Base-by-base conservation (phyloP, 2,329 filamentous ascomycete species). In the Diaporthe eres region DNA sequence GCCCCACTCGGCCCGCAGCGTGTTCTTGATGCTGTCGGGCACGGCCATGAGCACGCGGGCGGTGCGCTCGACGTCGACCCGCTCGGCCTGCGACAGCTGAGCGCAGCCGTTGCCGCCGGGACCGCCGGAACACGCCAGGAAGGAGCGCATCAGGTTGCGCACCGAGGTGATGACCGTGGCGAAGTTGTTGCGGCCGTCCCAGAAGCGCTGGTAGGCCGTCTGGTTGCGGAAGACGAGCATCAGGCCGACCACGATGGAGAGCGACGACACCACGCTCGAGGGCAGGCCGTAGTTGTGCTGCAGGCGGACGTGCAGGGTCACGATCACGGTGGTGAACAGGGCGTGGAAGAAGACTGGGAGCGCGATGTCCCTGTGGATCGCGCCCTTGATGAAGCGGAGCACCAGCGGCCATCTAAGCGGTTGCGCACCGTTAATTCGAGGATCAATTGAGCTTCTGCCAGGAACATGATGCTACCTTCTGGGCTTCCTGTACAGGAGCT, bases 161-260 rank as follows among this genome's bases (percentile, higher is more conserved):
- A 73, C 71, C 1, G 44, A 55, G 37, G 71, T 73, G 25, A 73
- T 73, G 2, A 65, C 28, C 6, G 71, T 63, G 17, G 71, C 58
- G 37, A 73, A 73, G 39, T 73, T 73, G 58, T 65, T 73, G 37
- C 71, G 71, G 58, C 71, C 71, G 58, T 73, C 71, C 71, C 71
- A 73, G 71, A 73, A 73, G 34, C 71, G 71, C 58, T 65, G 58
- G 58, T 73, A 73, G 71, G 71, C 71, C 6, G 71, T 73, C 71
- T 73, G 71, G 49, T 73, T 73, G 42, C 71, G 71, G 71, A 73
- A 73, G 47, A 73, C 71, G 25, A 73, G 71, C 71, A 73, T 73
- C 25, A 73, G 71, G 25, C 71, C 71, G 37, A 73, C 71, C 3
- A 73, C 71, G 58, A 73, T 73, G 47, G 71, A 73, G 47, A 73